Base-by-base conservation (phyloP, 2,329 filamentous ascomycete genomes). In the Pezicula rhizophila region DNA sequence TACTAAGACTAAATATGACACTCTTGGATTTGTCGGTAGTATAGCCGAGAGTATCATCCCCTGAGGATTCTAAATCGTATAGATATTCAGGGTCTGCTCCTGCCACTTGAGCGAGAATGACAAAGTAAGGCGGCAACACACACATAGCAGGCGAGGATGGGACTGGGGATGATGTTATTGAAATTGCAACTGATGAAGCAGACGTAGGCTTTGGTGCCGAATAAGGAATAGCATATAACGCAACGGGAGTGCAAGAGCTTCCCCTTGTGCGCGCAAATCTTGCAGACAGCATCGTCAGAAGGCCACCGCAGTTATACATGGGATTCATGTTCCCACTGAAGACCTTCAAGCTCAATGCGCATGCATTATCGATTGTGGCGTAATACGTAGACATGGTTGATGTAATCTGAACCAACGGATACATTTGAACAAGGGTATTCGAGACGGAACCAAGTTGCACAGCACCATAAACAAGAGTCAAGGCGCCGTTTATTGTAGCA, bases 341-440 rank as follows among this genome's bases (percentile, higher is more conserved):
- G 5, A 38, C 42, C 23, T 39, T 26, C 12, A 55, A 17, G 40
- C 41, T 8, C 33, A 55, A 23, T 26, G 26, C 15, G 37, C 51
- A 52, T n/a, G 53, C 33, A 11, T 18, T 31, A 8, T 45, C 20
- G 28, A 53, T 14, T n/a, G 34, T 44, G 1, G 40, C 38, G n/a
- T 34, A 48, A 20, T 52, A 55, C 3, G 39, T 35, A 17, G 41
- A 34, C 49, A 55, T 52, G 25, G 42, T 48, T 14, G 25, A 11
- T 7, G 47, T 42, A 18, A 55, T n/a, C 42, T 53, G 49, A 6
- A 35, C 20, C 2, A 42, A 6, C 14, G 51, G 43, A 11, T 46
- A 55, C 10, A 55, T 18, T 31, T 55, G 53, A n/a, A 55, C 45
- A 34, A 51, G 26, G 4, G 53, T 50, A 44, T 53, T 51, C n/a